These are phyloP conservation scores for Tripterygium wilfordii DNA, from an alignment of 177 flowering plant genomes.

Conservation along the genomic window DNA sequence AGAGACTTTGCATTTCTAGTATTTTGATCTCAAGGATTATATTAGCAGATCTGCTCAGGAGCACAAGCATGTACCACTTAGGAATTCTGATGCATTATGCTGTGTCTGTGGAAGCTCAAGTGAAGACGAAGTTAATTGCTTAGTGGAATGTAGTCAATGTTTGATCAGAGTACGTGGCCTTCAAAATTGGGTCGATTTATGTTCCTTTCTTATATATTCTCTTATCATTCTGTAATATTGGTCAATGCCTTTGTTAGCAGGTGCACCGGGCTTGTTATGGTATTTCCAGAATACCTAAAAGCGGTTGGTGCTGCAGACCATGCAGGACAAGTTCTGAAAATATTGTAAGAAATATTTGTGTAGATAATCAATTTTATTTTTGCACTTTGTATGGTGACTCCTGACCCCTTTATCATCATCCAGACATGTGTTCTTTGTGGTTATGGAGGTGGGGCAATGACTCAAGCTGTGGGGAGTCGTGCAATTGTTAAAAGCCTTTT, in stretches of 20 bases:
- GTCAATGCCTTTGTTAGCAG: slow-evolving; percentile 21
- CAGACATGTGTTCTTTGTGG: slow-evolving; percentile 69
- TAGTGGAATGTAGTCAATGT: slow-evolving; percentile 49
- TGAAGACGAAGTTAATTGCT: slow-evolving; percentile 35
- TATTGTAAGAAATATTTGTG: slow-evolving; percentile 38
- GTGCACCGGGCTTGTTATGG: slow-evolving; percentile 75
- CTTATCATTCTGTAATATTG: background rate
- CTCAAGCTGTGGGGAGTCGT: slow-evolving; percentile 44
- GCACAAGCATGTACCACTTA: slow-evolving; percentile 13
- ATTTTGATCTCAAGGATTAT: slow-evolving; percentile 1
- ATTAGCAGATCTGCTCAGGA: slow-evolving; percentile 23
- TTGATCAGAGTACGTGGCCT: slow-evolving; percentile 35
- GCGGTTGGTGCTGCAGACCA: slow-evolving; percentile 55
- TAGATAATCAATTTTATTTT: too few species aligned
- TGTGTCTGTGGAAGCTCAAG: slow-evolving; percentile 60
- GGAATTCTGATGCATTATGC: slow-evolving; percentile 36
- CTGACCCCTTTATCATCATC: background rate
- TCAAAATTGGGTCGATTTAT: background rate
- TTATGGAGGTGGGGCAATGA: slow-evolving; percentile 66
- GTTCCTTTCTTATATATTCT: background rate
- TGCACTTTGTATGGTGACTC: too few species aligned
- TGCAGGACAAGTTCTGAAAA: slow-evolving; percentile 43
- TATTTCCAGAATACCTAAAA: slow-evolving; percentile 50
- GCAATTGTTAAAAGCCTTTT: slow-evolving; percentile 45
- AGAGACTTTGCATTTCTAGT: background rate